phyloP scores from a whole-genome alignment of 1,284 basidiomycete genomes.

The Cystobasidium sp. region DNA sequence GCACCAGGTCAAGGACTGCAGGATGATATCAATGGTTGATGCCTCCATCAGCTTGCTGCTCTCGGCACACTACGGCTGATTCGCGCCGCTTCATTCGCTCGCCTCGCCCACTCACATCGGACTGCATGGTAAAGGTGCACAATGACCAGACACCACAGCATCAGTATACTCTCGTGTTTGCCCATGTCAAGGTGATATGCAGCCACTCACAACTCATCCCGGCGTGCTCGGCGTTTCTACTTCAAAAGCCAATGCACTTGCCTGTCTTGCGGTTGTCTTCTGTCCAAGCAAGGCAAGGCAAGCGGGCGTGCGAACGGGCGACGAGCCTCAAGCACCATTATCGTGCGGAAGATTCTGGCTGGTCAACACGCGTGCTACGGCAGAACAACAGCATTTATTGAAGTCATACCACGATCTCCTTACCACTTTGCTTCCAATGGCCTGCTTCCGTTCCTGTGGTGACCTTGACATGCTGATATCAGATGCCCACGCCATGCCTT shows the following conservation, averaged over 20 bases:
- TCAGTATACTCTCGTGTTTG: background rate
- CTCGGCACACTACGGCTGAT: background rate
- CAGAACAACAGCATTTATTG: too few species aligned
- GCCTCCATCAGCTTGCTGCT: background rate
- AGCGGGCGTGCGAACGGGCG: background rate
- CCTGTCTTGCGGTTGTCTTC: conserved; percentile 16
- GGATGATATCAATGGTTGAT: background rate
- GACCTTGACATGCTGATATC: too few species aligned
- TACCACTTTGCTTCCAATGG: too few species aligned
- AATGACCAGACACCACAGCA: conserved; percentile 2
- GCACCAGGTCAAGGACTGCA: conserved; percentile 44
- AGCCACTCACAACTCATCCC: conserved; percentile 43
- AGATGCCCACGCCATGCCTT: too few species aligned
- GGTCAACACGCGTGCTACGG: too few species aligned
- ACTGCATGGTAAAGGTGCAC: conserved; percentile 13
- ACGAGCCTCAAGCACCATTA: too few species aligned
- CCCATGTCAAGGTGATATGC: background rate
- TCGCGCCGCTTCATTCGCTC: conserved; percentile 13
- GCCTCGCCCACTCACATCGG: conserved; percentile 42
- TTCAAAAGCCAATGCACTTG: background rate
- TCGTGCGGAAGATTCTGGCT: too few species aligned
- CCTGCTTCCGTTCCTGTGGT: too few species aligned
- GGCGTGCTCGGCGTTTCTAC: background rate
- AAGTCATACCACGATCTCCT: too few species aligned
- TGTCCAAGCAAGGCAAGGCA: conserved; percentile 16